Conservation (phyloP, 257 asterid genomes). For the Oldenlandia corymbosa region DNA sequence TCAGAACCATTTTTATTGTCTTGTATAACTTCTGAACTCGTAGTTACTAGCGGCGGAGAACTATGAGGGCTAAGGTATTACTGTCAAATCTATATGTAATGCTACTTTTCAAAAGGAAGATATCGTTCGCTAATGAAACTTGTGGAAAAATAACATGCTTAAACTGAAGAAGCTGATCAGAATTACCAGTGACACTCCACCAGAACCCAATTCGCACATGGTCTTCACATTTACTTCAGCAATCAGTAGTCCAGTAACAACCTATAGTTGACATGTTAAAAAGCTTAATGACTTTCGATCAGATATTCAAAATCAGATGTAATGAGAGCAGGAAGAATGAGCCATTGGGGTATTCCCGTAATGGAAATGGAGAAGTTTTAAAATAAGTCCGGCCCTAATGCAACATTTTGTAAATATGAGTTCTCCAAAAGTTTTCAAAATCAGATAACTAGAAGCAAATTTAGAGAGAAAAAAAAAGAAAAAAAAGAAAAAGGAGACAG, state of each 20-base stretch:
- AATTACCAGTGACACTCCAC: constrained; percentile 90
- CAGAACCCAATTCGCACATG: constrained; percentile 91
- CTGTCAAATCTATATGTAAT: neutral
- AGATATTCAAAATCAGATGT: constrained; percentile 1
- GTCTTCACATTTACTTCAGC: constrained; percentile 98
- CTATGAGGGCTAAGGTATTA: neutral
- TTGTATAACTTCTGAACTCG: neutral
- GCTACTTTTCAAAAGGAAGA: neutral
- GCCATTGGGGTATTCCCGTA: neutral
- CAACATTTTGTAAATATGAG: neutral
- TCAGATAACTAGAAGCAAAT: neutral
- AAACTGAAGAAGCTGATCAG: constrained; percentile 13
- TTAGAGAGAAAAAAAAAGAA: neutral
- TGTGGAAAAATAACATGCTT: constrained; percentile 5
- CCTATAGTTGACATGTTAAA: constrained; percentile 33
- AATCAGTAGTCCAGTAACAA: constrained; percentile 76
- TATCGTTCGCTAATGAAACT: neutral
- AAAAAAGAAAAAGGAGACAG: constrained; percentile 7
- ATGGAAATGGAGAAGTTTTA: neutral
- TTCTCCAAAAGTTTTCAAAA: neutral
- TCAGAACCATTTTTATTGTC: neutral
- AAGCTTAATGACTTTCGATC: neutral
- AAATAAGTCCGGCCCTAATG: neutral
- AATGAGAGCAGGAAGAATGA: neutral
- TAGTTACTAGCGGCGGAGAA: neutral